These are phyloP conservation scores for Eucalyptus tenuipes DNA, from an alignment of 345 rosid genomes.

Conservation along the genomic window DNA sequence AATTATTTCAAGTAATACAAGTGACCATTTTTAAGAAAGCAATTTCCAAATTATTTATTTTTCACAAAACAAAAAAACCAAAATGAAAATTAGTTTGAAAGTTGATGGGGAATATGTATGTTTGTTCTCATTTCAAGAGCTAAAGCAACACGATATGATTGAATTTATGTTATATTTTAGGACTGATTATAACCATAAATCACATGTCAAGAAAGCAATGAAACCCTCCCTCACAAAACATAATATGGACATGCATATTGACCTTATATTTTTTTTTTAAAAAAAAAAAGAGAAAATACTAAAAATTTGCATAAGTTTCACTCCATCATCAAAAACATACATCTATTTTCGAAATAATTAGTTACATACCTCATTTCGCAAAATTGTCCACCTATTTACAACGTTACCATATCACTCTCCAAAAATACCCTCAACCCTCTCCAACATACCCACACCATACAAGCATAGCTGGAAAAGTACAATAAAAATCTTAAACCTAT, in stretches of 20 bases:
- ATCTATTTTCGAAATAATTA: too few species aligned
- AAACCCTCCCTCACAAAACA: not conserved
- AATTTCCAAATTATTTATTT: not conserved
- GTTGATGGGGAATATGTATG: not conserved
- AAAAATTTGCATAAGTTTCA: not conserved
- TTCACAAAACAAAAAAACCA: accelerated
- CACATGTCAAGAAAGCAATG: not conserved
- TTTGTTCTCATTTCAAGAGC: not conserved
- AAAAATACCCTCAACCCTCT: not conserved
- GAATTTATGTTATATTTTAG: not conserved
- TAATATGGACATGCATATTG: not conserved
- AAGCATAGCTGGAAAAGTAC: not conserved
- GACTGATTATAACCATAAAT: not conserved
- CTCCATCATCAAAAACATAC: not conserved
- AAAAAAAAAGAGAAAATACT: too few species aligned
- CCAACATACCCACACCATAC: not conserved
- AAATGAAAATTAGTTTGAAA: not conserved
- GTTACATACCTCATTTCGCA: not conserved
- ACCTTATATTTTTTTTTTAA: not conserved
- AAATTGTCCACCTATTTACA: not conserved
- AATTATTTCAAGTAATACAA: not conserved
- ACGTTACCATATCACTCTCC: not conserved
- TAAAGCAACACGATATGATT: not conserved
- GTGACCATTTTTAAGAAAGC: accelerated
- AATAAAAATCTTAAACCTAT: too few species aligned